These are phyloP conservation scores for Bolboschoenus planiculmis DNA, from an alignment of 176 grass and related monocot species.

Conservation along the genomic window DNA sequence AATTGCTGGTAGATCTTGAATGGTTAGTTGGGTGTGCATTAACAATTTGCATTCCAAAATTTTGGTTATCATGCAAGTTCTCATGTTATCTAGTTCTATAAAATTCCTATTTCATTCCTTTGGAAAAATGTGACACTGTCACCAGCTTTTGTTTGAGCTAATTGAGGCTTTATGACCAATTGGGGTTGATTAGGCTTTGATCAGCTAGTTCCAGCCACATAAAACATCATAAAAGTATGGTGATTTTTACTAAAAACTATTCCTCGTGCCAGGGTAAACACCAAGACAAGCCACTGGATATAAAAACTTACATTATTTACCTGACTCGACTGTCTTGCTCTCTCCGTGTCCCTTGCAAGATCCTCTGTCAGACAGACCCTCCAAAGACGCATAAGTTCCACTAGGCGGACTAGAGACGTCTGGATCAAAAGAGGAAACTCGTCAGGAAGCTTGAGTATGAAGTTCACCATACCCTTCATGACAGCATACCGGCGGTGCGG, in stretches of 20 bases:
- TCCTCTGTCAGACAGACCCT: constrained; percentile 84
- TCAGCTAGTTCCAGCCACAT: background rate
- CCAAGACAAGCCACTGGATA: background rate
- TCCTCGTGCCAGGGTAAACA: background rate
- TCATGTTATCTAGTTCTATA: background rate
- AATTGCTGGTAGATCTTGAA: background rate
- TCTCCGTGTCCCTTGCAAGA: constrained; percentile 54
- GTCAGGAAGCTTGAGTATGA: constrained; percentile 96
- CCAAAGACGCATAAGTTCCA: constrained; percentile 91
- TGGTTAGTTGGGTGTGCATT: background rate
- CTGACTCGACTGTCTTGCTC: constrained; percentile 37
- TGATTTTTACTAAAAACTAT: background rate
- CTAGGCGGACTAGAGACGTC: constrained; percentile 74
- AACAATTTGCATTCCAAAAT: background rate
- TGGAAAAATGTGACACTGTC: background rate
- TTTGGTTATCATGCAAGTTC: background rate
- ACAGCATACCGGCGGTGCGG: constrained; percentile 91
- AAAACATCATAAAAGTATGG: background rate
- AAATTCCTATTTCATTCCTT: background rate
- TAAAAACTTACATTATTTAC: constrained; percentile 37
- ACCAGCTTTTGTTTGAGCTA: background rate
- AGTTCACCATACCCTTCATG: constrained; percentile 94
- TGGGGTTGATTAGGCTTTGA: background rate
- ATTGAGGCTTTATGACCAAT: background rate
- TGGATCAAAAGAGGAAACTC: constrained; percentile 94